A percentile compares a stretch with the other conserved stretches of the same genome.
Conservation (phyloP, 2,329 filamentous ascomycete genomes). For the Aspergillus vadensis region DNA sequence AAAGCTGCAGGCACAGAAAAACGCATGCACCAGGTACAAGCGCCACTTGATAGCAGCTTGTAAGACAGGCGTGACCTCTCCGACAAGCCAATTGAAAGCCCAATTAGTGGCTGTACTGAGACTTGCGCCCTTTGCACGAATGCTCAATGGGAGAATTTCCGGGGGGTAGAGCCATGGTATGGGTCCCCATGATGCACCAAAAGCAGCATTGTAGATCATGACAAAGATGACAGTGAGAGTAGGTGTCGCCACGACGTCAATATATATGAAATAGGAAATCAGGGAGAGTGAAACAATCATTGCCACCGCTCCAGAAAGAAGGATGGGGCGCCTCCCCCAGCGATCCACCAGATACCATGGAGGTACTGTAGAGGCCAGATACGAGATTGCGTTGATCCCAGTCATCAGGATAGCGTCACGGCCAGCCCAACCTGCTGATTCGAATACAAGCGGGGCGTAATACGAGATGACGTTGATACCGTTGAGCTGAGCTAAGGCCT, state of each 20-base stretch:
- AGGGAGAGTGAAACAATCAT: constrained; percentile 86
- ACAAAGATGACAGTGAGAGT: constrained; percentile 89
- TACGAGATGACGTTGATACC: constrained; percentile 99
- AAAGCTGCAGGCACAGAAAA: constrained; percentile 94
- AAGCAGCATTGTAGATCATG: constrained; percentile 97
- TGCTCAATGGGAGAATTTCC: constrained; percentile 96
- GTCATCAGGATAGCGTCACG: constrained; percentile 95
- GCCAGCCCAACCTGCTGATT: constrained; percentile 93
- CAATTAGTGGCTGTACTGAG: constrained; percentile 95
- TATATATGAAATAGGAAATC: constrained; percentile 94
- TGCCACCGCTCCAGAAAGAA: constrained; percentile 83
- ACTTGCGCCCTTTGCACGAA: constrained; percentile 94
- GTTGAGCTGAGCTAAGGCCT: constrained; percentile 92
- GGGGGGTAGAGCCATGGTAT: constrained; percentile 98
- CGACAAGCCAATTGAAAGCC: constrained; percentile 98
- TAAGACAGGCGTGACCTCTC: constrained; percentile 89
- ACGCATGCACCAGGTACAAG: constrained; percentile 90
- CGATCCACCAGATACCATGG: constrained; percentile 96
- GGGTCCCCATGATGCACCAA: constrained; percentile 96
- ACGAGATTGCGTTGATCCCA: constrained; percentile 90
- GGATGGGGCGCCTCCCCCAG: constrained; percentile 84
- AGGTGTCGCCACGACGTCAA: constrained; percentile 75
- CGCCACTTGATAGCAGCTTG: constrained; percentile 93
- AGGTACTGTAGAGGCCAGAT: constrained; percentile 87
- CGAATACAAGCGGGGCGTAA: constrained; percentile 94